These are phyloP conservation scores for Phellopilus nigrolimitatus DNA, from an alignment of 1,284 basidiomycete genomes.

Conservation along the genomic window DNA sequence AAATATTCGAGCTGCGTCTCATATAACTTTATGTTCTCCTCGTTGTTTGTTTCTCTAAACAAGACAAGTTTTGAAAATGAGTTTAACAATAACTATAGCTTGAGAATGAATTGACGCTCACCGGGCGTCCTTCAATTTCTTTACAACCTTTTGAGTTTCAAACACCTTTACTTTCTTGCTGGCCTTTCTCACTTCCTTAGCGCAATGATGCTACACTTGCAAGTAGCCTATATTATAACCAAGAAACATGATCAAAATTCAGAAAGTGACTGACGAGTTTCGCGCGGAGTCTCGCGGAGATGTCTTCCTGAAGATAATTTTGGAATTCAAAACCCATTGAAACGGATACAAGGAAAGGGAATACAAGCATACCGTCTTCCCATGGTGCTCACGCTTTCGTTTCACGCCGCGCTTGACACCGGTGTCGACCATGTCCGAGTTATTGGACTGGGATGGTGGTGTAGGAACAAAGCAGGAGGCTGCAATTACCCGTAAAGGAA, in stretches of 20 bases:
- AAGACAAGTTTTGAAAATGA: background rate
- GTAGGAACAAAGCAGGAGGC: background rate
- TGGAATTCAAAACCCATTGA: too few species aligned
- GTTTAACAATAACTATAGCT: background rate
- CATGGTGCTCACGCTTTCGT: conserved; percentile 12
- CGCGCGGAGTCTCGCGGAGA: conserved; percentile 7
- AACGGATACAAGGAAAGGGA: too few species aligned
- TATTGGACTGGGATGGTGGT: background rate
- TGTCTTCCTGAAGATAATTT: conserved; percentile 13
- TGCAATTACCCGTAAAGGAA: background rate
- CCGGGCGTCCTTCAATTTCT: conserved; percentile 74
- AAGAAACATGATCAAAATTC: background rate
- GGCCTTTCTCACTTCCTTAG: conserved; percentile 63
- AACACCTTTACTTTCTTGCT: conserved; percentile 81
- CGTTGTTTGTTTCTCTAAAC: conserved; percentile 38
- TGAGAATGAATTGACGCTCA: conserved; percentile 30
- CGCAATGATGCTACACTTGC: conserved; percentile 55
- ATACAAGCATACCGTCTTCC: too few species aligned
- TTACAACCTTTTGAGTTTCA: conserved; percentile 80
- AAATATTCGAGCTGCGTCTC: conserved; percentile 66
- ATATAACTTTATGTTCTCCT: conserved; percentile 39
- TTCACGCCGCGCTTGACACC: conserved; percentile 8
- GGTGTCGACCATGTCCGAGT: conserved; percentile 1
- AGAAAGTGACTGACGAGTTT: conserved; percentile 16
- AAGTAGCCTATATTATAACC: background rate